Evolutionary conservation across 768 basidiomycete species (phyloP).

Genomic region (Suillus subluteus): DNA sequence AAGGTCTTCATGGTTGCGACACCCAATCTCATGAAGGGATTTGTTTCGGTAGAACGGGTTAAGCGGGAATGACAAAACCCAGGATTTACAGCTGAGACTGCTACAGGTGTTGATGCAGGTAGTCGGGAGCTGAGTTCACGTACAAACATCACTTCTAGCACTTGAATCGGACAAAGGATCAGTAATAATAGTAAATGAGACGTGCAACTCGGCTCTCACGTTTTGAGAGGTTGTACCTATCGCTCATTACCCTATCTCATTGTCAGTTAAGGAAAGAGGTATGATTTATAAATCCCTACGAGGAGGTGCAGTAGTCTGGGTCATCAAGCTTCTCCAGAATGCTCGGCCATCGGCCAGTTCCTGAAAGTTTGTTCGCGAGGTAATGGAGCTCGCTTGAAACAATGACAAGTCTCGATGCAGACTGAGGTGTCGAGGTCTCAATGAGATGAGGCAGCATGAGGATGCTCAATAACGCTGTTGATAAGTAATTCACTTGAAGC

Average conservation of each 20-base stretch:
- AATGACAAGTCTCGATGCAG: conserved; percentile 33
- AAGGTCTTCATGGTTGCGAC: conserved; percentile 12
- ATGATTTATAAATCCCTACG: conserved; percentile 19
- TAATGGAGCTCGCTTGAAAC: conserved; percentile 36
- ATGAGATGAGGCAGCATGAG: conserved; percentile 39
- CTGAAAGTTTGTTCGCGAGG: conserved; percentile 10
- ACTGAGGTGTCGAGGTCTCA: conserved; percentile 23
- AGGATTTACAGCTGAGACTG: conserved; percentile 32
- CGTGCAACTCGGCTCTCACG: conserved; percentile 18
- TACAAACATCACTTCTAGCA: conserved; percentile 35
- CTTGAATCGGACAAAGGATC: conserved; percentile 19
- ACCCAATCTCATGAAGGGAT: conserved; percentile 9
- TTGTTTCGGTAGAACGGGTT: conserved; percentile 11
- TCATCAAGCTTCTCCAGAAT: conserved; percentile 33
- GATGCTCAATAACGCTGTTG: conserved; percentile 36
- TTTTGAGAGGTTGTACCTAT: conserved; percentile 31
- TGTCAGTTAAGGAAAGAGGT: neutral
- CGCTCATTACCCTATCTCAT: conserved; percentile 14
- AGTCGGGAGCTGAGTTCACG: conserved; percentile 37
- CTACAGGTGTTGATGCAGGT: conserved; percentile 21
- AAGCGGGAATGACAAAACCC: conserved; percentile 37
- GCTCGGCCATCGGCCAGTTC: conserved; percentile 13
- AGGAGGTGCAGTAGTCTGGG: conserved; percentile 23
- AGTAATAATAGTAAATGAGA: neutral
- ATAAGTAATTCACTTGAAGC: conserved; percentile 39